Percentiles rank a stretch among this genome's conserved stretches.
Conservation (phyloP, 805 yeast genomes). For the Metschnikowia peoriensis region DNA sequence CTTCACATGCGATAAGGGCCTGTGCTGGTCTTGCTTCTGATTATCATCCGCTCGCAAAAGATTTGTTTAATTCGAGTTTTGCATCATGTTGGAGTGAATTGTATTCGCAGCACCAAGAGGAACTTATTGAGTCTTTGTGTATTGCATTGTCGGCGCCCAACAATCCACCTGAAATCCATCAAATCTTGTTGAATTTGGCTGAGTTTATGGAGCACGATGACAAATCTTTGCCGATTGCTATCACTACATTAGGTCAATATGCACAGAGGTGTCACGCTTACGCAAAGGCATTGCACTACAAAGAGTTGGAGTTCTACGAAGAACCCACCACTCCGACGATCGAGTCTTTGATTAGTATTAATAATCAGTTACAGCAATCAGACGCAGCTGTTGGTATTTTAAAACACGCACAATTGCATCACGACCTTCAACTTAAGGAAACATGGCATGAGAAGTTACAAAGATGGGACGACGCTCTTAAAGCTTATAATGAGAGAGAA, state of each 20-base stretch:
- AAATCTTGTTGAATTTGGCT: constrained; percentile 81
- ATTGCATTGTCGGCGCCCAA: constrained; percentile 86
- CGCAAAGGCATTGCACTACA: constrained; percentile 95
- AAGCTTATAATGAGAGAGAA: constrained; percentile 83
- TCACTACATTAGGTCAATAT: constrained; percentile 85
- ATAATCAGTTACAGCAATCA: constrained; percentile 91
- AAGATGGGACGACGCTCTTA: constrained; percentile 96
- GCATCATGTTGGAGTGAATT: constrained; percentile 94
- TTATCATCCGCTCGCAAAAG: constrained; percentile 84
- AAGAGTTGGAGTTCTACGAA: constrained; percentile 90
- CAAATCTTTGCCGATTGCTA: constrained; percentile 86
- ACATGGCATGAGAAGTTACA: constrained; percentile 97
- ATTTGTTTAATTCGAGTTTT: constrained; percentile 90
- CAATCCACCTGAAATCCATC: constrained; percentile 94
- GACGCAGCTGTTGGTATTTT: constrained; percentile 98
- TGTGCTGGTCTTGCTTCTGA: constrained; percentile 87
- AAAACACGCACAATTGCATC: constrained; percentile 90
- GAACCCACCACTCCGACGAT: constrained; percentile 91
- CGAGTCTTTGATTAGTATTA: constrained; percentile 87
- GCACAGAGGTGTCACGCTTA: constrained; percentile 96
- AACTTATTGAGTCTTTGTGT: constrained; percentile 79
- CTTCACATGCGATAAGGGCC: constrained; percentile 91
- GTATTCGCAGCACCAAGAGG: constrained; percentile 85
- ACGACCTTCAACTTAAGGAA: constrained; percentile 87
- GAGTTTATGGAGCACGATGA: constrained; percentile 98